A percentile compares a stretch with the other conserved stretches of the same genome.
These are phyloP conservation scores for Penicillium mononematosum DNA, from an alignment of 495 filamentous ascomycete species.

Conservation along the genomic window DNA sequence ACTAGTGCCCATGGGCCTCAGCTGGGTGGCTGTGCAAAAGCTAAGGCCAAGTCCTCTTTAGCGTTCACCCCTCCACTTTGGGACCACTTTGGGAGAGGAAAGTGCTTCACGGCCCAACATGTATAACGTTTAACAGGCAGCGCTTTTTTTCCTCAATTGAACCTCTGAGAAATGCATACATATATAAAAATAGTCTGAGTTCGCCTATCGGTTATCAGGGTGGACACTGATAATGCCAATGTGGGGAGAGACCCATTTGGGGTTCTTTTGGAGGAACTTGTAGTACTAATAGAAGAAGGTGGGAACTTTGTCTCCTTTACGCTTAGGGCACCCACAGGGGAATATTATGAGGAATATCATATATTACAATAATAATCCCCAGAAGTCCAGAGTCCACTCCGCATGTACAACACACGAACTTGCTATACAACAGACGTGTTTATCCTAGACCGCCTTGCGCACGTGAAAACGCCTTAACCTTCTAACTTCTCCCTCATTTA, in stretches of 20 bases:
- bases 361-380: background rate
- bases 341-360: background rate
- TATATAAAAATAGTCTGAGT: slow-evolving; percentile 2
- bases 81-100: background rate
- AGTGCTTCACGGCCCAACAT: slow-evolving; percentile 2
- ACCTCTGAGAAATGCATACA: background rate
- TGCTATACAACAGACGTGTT: slow-evolving; percentile 5
- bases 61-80: background rate
- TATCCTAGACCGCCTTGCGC: slow-evolving; percentile 31
- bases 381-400: background rate
- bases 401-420: background rate
- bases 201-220: slow-evolving; percentile 17
- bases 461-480: slow-evolving; percentile 27
- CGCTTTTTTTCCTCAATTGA: background rate
- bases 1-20: slow-evolving; percentile 19
- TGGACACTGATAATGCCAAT: slow-evolving; percentile 15
- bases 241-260: slow-evolving; percentile 16
- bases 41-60: slow-evolving; percentile 1
- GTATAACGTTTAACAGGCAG: background rate
- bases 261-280: slow-evolving; percentile 2
- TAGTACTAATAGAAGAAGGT: slow-evolving; percentile 1
- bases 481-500: slow-evolving; percentile 8
- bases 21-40: slow-evolving; percentile 39
- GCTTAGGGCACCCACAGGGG: slow-evolving; percentile 9
- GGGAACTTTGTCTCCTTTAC: background rate